Evolutionary conservation across 208 protist genomes (phyloP).

Genomic region (Porcisia hertigi): DNA sequence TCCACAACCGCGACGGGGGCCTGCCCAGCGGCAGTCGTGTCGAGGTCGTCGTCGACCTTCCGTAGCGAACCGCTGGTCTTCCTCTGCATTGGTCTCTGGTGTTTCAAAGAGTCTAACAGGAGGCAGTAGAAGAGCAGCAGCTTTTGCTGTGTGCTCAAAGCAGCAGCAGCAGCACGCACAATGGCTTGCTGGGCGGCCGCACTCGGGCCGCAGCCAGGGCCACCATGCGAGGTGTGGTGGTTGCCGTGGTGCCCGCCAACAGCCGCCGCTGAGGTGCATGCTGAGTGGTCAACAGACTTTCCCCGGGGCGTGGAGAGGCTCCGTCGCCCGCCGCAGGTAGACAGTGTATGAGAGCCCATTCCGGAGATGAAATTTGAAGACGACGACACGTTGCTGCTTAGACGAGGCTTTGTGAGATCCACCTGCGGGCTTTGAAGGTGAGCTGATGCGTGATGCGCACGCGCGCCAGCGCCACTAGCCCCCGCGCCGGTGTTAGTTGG

Average conservation of each 20-base stretch:
- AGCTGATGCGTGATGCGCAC: background rate
- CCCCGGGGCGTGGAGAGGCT: constrained; percentile 9
- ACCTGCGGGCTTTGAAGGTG: constrained; percentile 2
- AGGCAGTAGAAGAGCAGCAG: constrained; percentile 56
- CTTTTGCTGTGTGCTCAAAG: constrained; percentile 35
- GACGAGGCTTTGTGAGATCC: constrained; percentile 17
- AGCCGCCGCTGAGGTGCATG: background rate
- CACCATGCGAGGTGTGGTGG: background rate
- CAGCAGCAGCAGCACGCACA: constrained; percentile 13
- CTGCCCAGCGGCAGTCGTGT: background rate
- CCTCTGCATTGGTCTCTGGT: background rate
- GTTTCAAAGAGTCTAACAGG: constrained; percentile 35
- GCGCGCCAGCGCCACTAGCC: background rate
- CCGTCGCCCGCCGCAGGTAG: constrained; percentile 5
- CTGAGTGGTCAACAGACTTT: constrained; percentile 14
- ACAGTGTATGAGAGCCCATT: constrained; percentile 8
- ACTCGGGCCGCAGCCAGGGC: background rate
- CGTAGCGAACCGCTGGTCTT: background rate
- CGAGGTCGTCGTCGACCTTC: constrained; percentile 9
- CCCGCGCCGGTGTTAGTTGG: background rate
- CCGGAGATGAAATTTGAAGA: constrained; percentile 7
- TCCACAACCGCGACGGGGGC: constrained; percentile 59
- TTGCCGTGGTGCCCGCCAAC: constrained; percentile 8
- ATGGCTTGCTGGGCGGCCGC: constrained; percentile 1
- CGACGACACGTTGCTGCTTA: constrained; percentile 12